These are phyloP conservation scores for Allium sativum DNA, from an alignment of 106 monocot species.

Conservation along the genomic window DNA sequence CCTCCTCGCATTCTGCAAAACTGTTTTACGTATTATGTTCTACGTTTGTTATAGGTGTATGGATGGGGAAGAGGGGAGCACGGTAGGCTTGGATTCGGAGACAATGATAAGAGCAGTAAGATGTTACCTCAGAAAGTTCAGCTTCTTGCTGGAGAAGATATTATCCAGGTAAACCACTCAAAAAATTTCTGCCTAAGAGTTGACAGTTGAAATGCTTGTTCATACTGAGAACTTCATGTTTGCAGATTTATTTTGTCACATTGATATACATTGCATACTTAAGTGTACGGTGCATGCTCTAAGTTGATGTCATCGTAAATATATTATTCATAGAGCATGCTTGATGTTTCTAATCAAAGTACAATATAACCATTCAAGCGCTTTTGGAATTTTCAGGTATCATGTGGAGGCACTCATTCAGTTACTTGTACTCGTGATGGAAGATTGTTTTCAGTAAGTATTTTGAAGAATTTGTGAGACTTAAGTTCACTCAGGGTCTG, in stretches of 20 bases:
- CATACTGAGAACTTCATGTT: not conserved
- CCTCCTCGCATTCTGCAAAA: no score
- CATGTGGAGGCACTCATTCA: constrained; percentile 97
- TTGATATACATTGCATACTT: no score
- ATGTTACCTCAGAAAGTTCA: constrained; percentile 98
- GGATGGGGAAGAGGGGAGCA: constrained; percentile 99
- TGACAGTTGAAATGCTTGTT: not conserved
- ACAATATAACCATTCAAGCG: not conserved
- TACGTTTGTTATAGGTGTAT: constrained; percentile 49
- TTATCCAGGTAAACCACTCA: constrained; percentile 55
- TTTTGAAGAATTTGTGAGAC: not conserved
- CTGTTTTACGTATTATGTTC: not conserved
- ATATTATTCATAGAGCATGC: not conserved
- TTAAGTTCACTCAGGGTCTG: no score
- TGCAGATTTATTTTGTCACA: no score
- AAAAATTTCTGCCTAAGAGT: no score
- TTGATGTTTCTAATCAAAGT: not conserved
- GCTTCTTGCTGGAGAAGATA: constrained; percentile 60
- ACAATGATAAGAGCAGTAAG: constrained; percentile 94
- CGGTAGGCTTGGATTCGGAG: constrained; percentile 98
- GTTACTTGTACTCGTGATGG: constrained; percentile 86
- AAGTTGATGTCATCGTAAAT: not conserved
- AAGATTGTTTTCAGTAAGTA: constrained; percentile 88
- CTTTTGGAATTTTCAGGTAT: constrained; percentile 37
- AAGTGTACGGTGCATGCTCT: not conserved